Conservation (phyloP, 306 rosid species). For the Lathyrus sativus region DNA sequence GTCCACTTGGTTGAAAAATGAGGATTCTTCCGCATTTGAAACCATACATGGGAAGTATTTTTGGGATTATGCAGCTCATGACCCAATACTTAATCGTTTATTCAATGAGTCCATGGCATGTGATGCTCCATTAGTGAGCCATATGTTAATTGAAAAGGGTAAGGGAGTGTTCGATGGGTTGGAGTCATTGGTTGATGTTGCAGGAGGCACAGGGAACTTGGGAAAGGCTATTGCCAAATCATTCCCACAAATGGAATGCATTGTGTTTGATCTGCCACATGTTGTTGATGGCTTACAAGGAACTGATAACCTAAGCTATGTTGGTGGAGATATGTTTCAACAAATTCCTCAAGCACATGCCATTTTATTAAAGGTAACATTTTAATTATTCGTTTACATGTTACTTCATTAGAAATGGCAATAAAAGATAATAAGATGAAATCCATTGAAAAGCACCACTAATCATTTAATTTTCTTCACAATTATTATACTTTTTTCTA, state of each 20-base stretch:
- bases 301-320: too few species aligned
- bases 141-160: slow-evolving; percentile 33
- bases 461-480: too few species aligned
- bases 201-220: slow-evolving; percentile 59
- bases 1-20: too few species aligned
- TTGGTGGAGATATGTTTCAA: too few species aligned
- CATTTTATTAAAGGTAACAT: slow-evolving; percentile 49
- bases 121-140: neutral
- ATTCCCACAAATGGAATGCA: slow-evolving; percentile 48
- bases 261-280: slow-evolving; percentile 52
- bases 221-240: slow-evolving; percentile 45
- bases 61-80: neutral
- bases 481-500: neutral
- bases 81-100: neutral
- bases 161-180: slow-evolving; percentile 44
- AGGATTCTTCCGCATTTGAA: neutral
- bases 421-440: too few species aligned
- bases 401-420: too few species aligned
- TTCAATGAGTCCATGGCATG: slow-evolving; percentile 10
- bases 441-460: too few species aligned
- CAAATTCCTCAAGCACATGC: too few species aligned
- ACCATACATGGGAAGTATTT: neutral
- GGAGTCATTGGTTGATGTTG: slow-evolving; percentile 55
- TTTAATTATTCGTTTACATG: too few species aligned
- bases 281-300: too few species aligned